A percentile compares a stretch with the other conserved stretches of the same genome.
Conservation (phyloP, 345 rosid species). For the Barbarea vulgaris region DNA sequence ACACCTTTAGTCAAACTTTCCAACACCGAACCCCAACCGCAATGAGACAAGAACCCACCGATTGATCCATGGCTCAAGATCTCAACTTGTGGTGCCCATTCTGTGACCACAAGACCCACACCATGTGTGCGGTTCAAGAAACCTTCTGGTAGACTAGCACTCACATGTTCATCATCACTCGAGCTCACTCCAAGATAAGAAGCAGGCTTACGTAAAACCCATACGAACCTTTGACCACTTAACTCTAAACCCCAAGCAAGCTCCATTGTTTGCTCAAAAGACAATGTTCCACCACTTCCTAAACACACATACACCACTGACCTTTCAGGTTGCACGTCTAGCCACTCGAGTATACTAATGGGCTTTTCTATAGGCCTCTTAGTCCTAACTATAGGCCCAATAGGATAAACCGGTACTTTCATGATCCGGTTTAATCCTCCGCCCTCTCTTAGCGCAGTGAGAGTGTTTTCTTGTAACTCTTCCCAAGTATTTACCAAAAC, state of each 20-base stretch:
- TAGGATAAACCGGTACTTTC: conserved; percentile 47
- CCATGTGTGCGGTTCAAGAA: conserved; percentile 47
- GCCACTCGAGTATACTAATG: conserved; percentile 44
- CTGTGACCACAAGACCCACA: conserved; percentile 48
- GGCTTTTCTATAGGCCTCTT: neutral
- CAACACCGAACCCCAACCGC: conserved; percentile 70
- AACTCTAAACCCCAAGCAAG: conserved; percentile 69
- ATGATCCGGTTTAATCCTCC: conserved; percentile 17
- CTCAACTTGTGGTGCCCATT: conserved; percentile 68
- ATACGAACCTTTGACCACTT: conserved; percentile 48
- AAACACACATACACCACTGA: conserved; percentile 68
- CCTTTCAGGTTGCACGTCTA: conserved; percentile 47
- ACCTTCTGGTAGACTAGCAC: conserved; percentile 55
- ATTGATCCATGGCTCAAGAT: conserved; percentile 58
- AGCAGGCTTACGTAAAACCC: conserved; percentile 44
- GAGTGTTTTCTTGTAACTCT: conserved; percentile 48
- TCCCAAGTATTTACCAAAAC: conserved; percentile 68
- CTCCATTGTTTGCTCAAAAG: conserved; percentile 54
- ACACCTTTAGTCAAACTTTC: conserved; percentile 66
- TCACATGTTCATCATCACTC: conserved; percentile 10
- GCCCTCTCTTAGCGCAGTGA: conserved; percentile 44
- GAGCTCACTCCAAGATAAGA: conserved; percentile 36
- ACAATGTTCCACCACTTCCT: conserved; percentile 72
- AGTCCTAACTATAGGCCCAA: conserved; percentile 52
- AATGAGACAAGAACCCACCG: conserved; percentile 73